Conservation (phyloP, 2,329 filamentous ascomycete species). For the Emericellopsis cladophorae region DNA sequence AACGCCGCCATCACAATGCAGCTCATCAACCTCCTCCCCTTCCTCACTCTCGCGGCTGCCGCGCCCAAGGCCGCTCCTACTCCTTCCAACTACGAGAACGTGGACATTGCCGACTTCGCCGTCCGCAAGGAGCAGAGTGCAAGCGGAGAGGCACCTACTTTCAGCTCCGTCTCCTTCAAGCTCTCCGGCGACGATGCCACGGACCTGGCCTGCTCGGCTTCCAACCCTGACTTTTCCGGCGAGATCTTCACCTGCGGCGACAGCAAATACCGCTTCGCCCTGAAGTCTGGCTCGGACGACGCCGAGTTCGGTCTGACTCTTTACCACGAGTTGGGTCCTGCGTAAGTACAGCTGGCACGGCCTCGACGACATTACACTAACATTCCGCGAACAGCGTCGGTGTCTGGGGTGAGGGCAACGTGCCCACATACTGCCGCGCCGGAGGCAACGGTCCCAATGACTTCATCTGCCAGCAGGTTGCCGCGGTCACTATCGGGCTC, state of each 20-base stretch:
- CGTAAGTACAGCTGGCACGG: constrained; percentile 6
- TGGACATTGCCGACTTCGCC: constrained; percentile 9
- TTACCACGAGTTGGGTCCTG: constrained; percentile 10
- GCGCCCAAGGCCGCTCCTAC: constrained; percentile 1
- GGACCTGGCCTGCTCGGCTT: constrained; percentile 5
- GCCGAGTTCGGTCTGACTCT: constrained; percentile 8
- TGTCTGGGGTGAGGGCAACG: constrained; percentile 7
- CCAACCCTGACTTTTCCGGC: constrained; percentile 7
- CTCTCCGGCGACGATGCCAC: constrained; percentile 8
- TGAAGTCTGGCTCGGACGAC: constrained; percentile 5
- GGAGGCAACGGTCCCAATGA: constrained; percentile 7
- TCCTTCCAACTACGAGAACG: constrained; percentile 8
- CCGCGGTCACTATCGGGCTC: constrained; percentile 8
- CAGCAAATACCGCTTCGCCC: constrained; percentile 14
- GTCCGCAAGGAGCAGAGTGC: constrained; percentile 8
- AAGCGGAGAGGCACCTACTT: background rate
- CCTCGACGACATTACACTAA: too few relatives aligned
- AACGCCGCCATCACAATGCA: background rate
- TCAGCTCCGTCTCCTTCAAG: constrained; percentile 8
- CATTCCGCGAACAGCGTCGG: constrained; percentile 4
- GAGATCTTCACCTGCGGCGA: constrained; percentile 11
- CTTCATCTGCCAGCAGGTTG: constrained; percentile 8
- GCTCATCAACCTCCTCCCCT: background rate
- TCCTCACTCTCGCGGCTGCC: constrained; percentile 9
- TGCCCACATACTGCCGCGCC: constrained; percentile 9